Evolutionary conservation across 1,284 basidiomycete species (phyloP), one percentile per base, ranked within the genome.

Genomic region (Sporisorium graminicola): DNA sequence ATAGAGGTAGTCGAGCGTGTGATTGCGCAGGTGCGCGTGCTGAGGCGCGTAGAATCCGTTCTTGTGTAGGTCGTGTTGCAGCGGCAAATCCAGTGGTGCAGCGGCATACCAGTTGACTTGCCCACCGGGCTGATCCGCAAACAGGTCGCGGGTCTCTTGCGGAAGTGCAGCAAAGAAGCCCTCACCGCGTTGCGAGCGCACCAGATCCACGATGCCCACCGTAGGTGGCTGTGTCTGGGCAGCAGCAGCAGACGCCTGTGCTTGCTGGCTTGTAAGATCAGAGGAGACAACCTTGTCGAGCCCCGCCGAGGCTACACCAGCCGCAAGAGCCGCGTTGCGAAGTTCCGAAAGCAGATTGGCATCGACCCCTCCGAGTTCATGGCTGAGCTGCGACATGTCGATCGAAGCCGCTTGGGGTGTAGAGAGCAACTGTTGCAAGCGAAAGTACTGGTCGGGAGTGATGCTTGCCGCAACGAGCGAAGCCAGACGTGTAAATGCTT

Each of bases 51-150:
- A 79, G 53, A 66, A 69, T 35, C 74, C 74, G 27, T 71, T 67
- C 66, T 77, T 69, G 55, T 71, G 60, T 56, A 72, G 26, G 12
- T 76, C 64, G 35, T 78, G 63, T 57, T 80, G 76, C 44, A 67
- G 55, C 20, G 75, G 75, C 16, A 80, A 72, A 24, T 74, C 63
- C 18, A 83, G 37, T 3, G 82, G 82, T 2, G 78, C 64, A 2
- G 79, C 80, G 10, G 81, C 74, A 47, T 80, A 80, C 82, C 82
- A 83, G 22, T 71, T 64, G 26, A 81, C 72, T 24, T 69, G 60
- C 13, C 78, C 81, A 0, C 72, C 73, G 0, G 71, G 64, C 35
- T 80, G 78, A 42, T 71, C 76, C 5, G 63, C 70, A 56, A 82
- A 82, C 27, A 80, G 58, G 5, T 74, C 53, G n/a, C 68, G 56